Conservation (phyloP, 495 filamentous ascomycete genomes). For the Penicillium mononematosum region DNA sequence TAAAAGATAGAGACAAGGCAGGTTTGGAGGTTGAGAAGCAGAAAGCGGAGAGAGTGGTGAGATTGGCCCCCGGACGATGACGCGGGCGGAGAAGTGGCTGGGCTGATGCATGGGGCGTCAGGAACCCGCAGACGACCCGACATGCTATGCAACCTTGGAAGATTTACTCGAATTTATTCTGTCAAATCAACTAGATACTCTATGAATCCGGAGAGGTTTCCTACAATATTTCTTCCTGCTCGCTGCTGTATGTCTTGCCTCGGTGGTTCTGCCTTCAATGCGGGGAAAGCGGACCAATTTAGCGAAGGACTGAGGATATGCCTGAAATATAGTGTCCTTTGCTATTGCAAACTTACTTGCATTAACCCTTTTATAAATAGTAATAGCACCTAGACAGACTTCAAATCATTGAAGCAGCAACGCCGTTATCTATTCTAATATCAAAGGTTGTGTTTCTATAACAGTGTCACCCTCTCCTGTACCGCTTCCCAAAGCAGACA, state of each 20-base stretch:
- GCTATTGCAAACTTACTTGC: too few species aligned
- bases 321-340: too few species aligned
- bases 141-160: not conserved
- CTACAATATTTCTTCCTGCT: not conserved
- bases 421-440: too few species aligned
- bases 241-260: not conserved
- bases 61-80: slow-evolving; percentile 35
- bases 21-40: slow-evolving; percentile 15
- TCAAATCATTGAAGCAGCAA: too few species aligned
- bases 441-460: too few species aligned
- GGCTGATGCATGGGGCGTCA: slow-evolving; percentile 17
- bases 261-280: too few species aligned
- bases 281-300: too few species aligned
- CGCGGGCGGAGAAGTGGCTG: slow-evolving; percentile 39
- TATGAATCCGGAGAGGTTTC: not conserved
- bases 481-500: too few species aligned
- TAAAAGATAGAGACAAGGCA: not conserved
- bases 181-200: not conserved
- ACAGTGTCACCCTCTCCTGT: too few species aligned
- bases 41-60: slow-evolving; percentile 22
- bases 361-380: too few species aligned
- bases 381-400: too few species aligned
- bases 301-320: too few species aligned
- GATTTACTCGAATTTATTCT: not conserved
- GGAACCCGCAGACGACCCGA: slow-evolving; percentile 16